Base-by-base conservation (phyloP, 1,284 basidiomycete species). In the Mycena sp. region DNA sequence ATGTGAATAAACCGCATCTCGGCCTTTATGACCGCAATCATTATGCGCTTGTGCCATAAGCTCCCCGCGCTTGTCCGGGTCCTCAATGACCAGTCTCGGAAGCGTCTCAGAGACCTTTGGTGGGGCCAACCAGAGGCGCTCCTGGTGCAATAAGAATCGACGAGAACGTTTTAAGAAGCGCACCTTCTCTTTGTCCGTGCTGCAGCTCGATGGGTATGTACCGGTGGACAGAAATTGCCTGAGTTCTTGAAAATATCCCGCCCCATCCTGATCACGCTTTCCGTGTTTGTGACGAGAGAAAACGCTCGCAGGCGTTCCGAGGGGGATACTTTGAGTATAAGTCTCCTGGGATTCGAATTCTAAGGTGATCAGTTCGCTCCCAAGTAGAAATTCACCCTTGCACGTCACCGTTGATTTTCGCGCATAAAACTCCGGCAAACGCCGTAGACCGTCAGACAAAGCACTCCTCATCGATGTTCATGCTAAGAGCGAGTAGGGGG, bases 21-120 rank as follows among this genome's bases (percentile, higher is more conserved):
- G 65, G 0, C 76, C 74, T 14, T 70, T 61, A 53, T 77, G 76
- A 12, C 75, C 74, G 10, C 57, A 57, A 1, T 72, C 64, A n/a
- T 72, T 70, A 28, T 73, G 69, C 0, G 70, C 72, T 5, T 65
- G 52, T 0, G 68, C 64, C 11, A 74, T 55, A 0, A 74, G 35
- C 10, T 66, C 56, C 0, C 48, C 28, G 12, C 68, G 64, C 12
- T 65, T 65, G 0, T 16, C 26, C 0, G 35, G 0, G 14, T 69
- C 56, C 25, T 67, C 63, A 4, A 73, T 57, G 2, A 74, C 68
- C 0, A 73, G 54, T 6, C 65, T 12, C 2, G 72, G 72, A 1
- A 65, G 32, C 2, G 19, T 3, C 1, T 53, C 63, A 4, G 64
- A 52, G 11, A 59, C 43, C 12, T 41, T 50, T 19, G 63, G 64